Conservation (phyloP, 441 rosid genomes). For the Populus hybrid region DNA sequence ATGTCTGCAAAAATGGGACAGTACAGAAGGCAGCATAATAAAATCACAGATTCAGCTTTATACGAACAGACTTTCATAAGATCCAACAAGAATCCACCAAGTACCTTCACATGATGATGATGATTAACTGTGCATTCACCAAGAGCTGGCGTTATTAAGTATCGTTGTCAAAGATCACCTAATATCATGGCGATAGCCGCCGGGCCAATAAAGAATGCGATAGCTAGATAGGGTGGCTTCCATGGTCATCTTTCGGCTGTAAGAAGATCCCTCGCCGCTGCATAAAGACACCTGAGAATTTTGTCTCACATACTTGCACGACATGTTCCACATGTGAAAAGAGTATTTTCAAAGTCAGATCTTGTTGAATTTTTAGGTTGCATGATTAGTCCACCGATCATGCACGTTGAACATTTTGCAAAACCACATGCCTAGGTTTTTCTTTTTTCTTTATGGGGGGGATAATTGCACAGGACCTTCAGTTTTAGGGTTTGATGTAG, state of each 20-base stretch:
- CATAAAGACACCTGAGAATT: slow-evolving; percentile 8
- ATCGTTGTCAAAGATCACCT: slow-evolving; percentile 14
- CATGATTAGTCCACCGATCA: slow-evolving; percentile 8
- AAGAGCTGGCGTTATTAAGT: neutral
- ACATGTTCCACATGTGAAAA: slow-evolving; percentile 12
- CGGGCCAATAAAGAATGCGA: slow-evolving; percentile 28
- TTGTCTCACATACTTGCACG: slow-evolving; percentile 3
- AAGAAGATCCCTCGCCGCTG: slow-evolving; percentile 16
- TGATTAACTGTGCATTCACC: neutral
- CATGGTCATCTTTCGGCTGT: neutral
- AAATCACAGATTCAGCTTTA: neutral
- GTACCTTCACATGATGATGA: slow-evolving; percentile 1
- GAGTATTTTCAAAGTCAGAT: slow-evolving; percentile 17
- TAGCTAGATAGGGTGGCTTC: slow-evolving; percentile 17
- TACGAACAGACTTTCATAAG: neutral
- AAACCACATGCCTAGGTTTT: too few species aligned
- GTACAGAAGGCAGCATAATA: neutral
- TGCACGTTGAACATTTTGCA: slow-evolving; percentile 7
- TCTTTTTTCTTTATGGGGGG: too few species aligned
- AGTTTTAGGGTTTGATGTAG: neutral
- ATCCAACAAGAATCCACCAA: slow-evolving; percentile 11
- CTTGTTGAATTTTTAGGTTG: slow-evolving; percentile 21
- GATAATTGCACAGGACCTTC: neutral
- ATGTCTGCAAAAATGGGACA: neutral
- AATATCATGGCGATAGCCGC: slow-evolving; percentile 22